Conservation (phyloP, 257 asterid genomes). For the Anisodus acutangulus region DNA sequence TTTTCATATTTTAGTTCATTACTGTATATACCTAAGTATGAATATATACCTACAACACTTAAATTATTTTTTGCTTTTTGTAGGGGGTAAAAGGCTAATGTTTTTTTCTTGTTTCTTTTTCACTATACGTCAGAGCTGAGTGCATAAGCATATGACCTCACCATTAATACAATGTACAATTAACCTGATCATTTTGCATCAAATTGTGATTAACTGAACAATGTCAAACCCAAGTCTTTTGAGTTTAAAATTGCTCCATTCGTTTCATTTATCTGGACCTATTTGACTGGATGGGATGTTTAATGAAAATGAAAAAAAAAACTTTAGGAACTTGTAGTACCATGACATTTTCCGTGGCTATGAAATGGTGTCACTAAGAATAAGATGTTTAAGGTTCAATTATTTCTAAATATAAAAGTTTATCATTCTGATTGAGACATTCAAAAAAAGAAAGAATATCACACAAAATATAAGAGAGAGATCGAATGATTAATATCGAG, state of each 20-base stretch:
- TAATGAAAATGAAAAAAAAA: no score
- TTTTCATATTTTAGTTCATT: background rate
- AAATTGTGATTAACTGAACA: background rate
- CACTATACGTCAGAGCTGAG: background rate
- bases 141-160: background rate
- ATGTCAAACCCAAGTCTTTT: background rate
- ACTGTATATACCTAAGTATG: background rate
- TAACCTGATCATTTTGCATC: background rate
- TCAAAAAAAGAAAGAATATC: no score
- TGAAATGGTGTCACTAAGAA: no score
- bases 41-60: slow-evolving; percentile 3
- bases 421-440: no score
- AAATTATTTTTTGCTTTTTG: slow-evolving; percentile 7
- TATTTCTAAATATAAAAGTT: no score
- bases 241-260: background rate
- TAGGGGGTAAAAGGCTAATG: background rate
- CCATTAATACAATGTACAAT: background rate
- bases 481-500: no score
- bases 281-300: no score
- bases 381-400: no score
- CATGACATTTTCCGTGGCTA: no score
- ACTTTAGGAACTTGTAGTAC: no score
- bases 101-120: background rate
- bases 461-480: no score
- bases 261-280: no score